phyloP scores from a whole-genome alignment of 2,329 filamentous ascomycete genomes.

The Purpureocillium lavendulum region DNA sequence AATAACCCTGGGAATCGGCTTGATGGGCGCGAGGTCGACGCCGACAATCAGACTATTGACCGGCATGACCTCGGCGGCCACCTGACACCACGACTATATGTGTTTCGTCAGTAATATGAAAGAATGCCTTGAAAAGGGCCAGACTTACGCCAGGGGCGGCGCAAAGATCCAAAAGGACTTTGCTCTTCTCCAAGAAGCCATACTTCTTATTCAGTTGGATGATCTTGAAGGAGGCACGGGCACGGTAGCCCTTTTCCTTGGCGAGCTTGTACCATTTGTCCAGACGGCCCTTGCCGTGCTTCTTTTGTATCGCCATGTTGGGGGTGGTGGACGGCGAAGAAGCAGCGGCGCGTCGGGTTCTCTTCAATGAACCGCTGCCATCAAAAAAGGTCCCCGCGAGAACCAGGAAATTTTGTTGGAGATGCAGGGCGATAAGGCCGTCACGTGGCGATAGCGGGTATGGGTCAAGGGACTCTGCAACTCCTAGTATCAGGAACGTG shows the following conservation, averaged over 20 bases:
- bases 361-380: slow-evolving; percentile 11
- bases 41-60: slow-evolving; percentile 82
- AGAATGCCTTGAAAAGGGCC: not conserved
- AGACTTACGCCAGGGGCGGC: slow-evolving; percentile 79
- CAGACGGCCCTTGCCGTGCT: slow-evolving; percentile 95
- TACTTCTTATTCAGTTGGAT: slow-evolving; percentile 99
- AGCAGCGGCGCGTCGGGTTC: not conserved
- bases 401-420: slow-evolving; percentile 22
- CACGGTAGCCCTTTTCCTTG: slow-evolving; percentile 96
- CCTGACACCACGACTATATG: slow-evolving; percentile 81
- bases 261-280: slow-evolving; percentile 99
- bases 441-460: slow-evolving; percentile 25
- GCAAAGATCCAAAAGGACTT: slow-evolving; percentile 93
- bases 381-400: no score
- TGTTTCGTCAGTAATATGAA: no score
- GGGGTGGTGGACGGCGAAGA: slow-evolving; percentile 3
- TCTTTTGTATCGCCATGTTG: slow-evolving; percentile 92
- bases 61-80: slow-evolving; percentile 93
- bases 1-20: slow-evolving; percentile 87
- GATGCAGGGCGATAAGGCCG: slow-evolving; percentile 14
- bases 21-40: slow-evolving; percentile 91
- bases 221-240: slow-evolving; percentile 93
- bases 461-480: not conserved
- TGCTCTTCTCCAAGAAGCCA: slow-evolving; percentile 94
- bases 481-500: no score